Evolutionary conservation across 2,329 filamentous ascomycete species (phyloP).

Genomic region (Claviceps maximensis): DNA sequence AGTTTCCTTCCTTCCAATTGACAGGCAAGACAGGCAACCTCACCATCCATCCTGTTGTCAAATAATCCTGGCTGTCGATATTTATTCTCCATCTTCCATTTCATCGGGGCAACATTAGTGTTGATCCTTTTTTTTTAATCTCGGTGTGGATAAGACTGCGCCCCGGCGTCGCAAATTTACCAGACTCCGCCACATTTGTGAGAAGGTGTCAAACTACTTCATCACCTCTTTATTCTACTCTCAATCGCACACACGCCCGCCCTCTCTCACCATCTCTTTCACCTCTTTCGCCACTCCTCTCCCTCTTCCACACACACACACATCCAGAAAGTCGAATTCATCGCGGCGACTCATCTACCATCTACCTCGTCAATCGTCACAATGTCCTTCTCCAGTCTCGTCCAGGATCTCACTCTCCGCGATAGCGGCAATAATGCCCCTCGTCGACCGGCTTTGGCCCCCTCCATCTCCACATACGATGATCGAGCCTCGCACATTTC

Average conservation of each 20-base stretch:
- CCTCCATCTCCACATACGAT: constrained; percentile 43
- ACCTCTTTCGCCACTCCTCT: too few species aligned
- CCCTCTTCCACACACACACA: not conserved
- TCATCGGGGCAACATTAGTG: not conserved
- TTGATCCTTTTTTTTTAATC: not conserved
- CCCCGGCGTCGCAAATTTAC: constrained; percentile 1
- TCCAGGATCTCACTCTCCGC: constrained; percentile 50
- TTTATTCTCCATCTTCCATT: not conserved
- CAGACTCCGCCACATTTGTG: not conserved
- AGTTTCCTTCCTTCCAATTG: not conserved
- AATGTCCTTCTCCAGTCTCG: constrained; percentile 57
- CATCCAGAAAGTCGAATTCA: not conserved
- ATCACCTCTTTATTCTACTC: not conserved
- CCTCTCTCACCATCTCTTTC: not conserved
- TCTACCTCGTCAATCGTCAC: not conserved
- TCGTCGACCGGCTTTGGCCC: constrained; percentile 31
- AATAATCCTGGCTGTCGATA: not conserved
- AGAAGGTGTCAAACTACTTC: not conserved
- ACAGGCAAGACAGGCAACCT: not conserved
- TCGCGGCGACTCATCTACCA: not conserved
- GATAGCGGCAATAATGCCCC: constrained; percentile 32
- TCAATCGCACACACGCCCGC: not conserved
- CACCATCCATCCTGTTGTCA: not conserved
- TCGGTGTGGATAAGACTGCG: not conserved
- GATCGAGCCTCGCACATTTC: constrained; percentile 49